Base-by-base conservation (phyloP, 1,284 basidiomycete species). In the Cryptococcus depauperatus region DNA sequence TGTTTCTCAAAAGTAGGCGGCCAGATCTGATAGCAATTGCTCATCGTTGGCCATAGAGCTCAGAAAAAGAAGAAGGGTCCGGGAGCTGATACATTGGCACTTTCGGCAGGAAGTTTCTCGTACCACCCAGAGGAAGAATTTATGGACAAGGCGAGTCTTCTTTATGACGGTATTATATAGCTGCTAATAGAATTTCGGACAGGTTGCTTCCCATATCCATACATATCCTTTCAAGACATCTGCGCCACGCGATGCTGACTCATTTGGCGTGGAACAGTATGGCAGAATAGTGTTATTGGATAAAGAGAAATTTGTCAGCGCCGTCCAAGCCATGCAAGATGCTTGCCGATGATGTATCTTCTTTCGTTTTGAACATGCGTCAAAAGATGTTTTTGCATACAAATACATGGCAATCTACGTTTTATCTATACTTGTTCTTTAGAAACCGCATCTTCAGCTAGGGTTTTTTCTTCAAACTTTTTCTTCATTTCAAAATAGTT, bases 71-170 rank as follows among this genome's bases (percentile, higher is more conserved):
- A 34, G 80, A 85, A 62, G 79, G 33, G 43, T 7, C 43, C 38
- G n/a, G 38, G 42, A 18, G 37, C 30, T 3, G 42, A 40, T 6
- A 16, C 37, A 10, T 43, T 47, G 21, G 41, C 54, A 5, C 38
- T 54, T 52, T 21, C 60, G 54, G 19, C 71, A 5, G 67, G 70
- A 19, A 61, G 60, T 18, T 85, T 81, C 58, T 72, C 79, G 0
- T 92, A 87, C 72, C 90, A 95, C 62, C 82, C 84, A 0, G 90
- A 95, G 65, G 90, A 93, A 66, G 82, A 83, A 41, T 74, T 75
- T 43, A 80, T 89, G 40, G 76, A 78, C 52, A 71, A 80, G 72
- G 86, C 85, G 41, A 37, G 75, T 62, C 5, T 39, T 39, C 14
- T 14, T 22, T 22, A 21, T 2, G 10, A 16, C 10, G n/a, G 29